These are phyloP conservation scores for Saturnispora zaruensis DNA, from an alignment of 805 yeast genomes.

Conservation along the genomic window DNA sequence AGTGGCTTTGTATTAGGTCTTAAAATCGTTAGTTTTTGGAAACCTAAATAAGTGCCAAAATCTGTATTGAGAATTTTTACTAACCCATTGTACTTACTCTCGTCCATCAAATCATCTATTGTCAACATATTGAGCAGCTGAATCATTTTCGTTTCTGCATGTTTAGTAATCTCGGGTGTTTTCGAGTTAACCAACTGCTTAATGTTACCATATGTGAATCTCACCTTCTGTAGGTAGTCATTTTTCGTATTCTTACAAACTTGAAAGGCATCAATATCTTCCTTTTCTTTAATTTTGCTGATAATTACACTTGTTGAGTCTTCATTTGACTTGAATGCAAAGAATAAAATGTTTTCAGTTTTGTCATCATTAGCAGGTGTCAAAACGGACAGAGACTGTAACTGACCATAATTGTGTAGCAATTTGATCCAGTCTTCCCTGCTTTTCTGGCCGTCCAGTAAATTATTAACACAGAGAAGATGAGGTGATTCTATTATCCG, in stretches of 20 bases:
- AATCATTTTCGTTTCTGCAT: conserved; percentile 38
- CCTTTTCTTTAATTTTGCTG: conserved; percentile 28
- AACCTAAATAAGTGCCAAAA: conserved; percentile 42
- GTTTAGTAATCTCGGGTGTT: conserved; percentile 15
- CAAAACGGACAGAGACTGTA: conserved; percentile 36
- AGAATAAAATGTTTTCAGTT: conserved; percentile 51
- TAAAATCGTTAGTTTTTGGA: conserved; percentile 52
- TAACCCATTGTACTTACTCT: conserved; percentile 39
- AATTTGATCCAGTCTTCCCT: conserved; percentile 37
- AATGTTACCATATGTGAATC: conserved; percentile 18
- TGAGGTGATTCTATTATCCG: conserved; percentile 33
- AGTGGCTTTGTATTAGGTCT: conserved; percentile 35
- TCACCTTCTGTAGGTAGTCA: conserved; percentile 18
- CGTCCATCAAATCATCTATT: conserved; percentile 52
- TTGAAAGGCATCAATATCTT: conserved; percentile 28
- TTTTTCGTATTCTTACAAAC: conserved; percentile 31
- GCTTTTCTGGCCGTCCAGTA: conserved; percentile 32
- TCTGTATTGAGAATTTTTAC: conserved; percentile 43
- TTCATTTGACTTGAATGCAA: conserved; percentile 19
- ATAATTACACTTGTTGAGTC: conserved; percentile 21
- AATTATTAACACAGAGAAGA: conserved; percentile 29
- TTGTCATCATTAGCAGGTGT: conserved; percentile 43
- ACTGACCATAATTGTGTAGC: conserved; percentile 32
- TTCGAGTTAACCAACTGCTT: conserved; percentile 11
- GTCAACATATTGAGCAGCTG: conserved; percentile 60